A percentile compares a stretch with the other conserved stretches of the same genome.
Evolutionary conservation across 352 stramenopile genomes (phyloP).

Genomic region (Pelagophyceae sp.): DNA sequence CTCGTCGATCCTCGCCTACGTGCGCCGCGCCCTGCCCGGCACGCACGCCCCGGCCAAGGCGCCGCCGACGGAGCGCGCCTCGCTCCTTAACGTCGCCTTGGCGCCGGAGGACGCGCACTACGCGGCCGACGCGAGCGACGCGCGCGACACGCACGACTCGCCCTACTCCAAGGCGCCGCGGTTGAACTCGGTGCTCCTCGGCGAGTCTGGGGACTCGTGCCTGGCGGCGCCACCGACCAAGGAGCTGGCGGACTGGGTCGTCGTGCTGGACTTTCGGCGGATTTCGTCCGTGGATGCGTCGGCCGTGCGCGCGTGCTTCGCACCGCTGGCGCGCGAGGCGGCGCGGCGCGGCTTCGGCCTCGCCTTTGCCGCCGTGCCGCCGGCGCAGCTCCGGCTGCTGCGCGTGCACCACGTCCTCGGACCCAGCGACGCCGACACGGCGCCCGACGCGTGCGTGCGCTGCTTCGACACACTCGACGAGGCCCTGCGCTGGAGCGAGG

Average conservation of each 20-base stretch:
- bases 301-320: neutral
- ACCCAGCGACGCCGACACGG: too few species aligned
- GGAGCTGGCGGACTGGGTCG: neutral
- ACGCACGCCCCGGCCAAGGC: too few species aligned
- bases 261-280: conserved; percentile 2
- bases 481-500: neutral
- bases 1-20: neutral
- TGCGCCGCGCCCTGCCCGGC: neutral
- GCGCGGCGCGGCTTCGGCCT: neutral
- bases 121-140: neutral
- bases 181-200: neutral
- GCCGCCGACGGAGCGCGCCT: neutral
- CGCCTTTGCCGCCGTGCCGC: neutral
- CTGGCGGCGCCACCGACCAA: neutral
- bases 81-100: neutral
- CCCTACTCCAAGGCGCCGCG: neutral
- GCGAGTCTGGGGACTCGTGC: neutral
- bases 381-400: neutral
- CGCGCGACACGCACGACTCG: neutral
- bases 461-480: neutral
- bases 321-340: neutral
- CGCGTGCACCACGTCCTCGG: neutral
- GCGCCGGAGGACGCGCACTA: neutral
- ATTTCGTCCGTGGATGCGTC: neutral
- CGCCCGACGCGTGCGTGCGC: neutral